phyloP scores from a whole-genome alignment of 2,329 filamentous ascomycete species.

The Thermoascus crustaceus region DNA sequence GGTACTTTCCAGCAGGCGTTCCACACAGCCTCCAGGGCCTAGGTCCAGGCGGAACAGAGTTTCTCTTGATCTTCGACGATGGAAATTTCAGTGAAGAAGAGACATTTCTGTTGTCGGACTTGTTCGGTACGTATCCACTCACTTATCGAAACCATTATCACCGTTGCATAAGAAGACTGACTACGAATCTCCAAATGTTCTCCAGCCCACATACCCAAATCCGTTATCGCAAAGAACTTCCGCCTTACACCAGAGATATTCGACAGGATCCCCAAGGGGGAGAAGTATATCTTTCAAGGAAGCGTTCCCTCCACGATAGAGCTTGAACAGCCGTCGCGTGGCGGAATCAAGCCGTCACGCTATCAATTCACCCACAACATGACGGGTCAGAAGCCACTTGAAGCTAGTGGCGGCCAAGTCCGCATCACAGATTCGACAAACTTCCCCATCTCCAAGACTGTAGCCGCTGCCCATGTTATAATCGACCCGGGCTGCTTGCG shows the following conservation, averaged over 20 bases:
- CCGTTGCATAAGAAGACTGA: neutral
- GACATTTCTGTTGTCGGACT: conserved; percentile 66
- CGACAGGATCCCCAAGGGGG: conserved; percentile 51
- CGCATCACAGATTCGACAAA: conserved; percentile 65
- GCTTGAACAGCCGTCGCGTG: conserved; percentile 50
- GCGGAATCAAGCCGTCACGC: conserved; percentile 60
- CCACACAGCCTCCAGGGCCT: conserved; percentile 69
- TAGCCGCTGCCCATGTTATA: conserved; percentile 61
- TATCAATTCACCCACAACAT: conserved; percentile 62
- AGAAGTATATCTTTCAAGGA: conserved; percentile 72
- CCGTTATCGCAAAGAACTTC: conserved; percentile 67
- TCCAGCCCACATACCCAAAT: conserved; percentile 62
- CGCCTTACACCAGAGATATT: conserved; percentile 61
- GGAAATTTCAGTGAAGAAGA: conserved; percentile 54
- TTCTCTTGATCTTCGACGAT: conserved; percentile 53
- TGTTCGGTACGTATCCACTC: conserved; percentile 47
- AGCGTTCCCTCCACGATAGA: conserved; percentile 54
- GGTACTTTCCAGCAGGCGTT: conserved; percentile 69
- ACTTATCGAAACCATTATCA: neutral
- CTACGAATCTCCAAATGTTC: neutral
- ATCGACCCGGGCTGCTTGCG: conserved; percentile 63
- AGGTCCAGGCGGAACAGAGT: conserved; percentile 54
- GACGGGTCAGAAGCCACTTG: conserved; percentile 56
- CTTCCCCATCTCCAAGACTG: conserved; percentile 64
- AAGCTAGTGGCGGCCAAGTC: conserved; percentile 58